Base-by-base conservation (phyloP, 75 land plant genomes). In the Selaginella moellendorffii region DNA sequence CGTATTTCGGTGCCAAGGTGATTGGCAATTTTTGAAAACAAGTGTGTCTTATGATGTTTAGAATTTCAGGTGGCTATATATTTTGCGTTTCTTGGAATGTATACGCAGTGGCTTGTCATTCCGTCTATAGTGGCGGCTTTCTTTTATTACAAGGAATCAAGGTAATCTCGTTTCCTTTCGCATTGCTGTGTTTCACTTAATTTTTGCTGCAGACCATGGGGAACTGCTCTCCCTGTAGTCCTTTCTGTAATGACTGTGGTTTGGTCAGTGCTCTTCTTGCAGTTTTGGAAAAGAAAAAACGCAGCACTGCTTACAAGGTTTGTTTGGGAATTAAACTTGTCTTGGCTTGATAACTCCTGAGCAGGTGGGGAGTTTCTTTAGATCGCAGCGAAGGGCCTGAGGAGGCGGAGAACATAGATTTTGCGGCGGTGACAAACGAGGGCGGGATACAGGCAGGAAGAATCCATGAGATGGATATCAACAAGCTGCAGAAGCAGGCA, bases 201-300 rank as follows among this genome's bases (percentile, higher is more conserved):
- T 58, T 18, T 63, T 20, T 56, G 28, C 24, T 54, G 63, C 75
- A 86, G 90, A 63, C 78, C 82, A n/a, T 71, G 71, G 77, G 80
- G 72, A 63, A 52, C 76, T 31, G 53, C 76, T 25, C 70, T 77
- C 97, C 83, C 14, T n/a, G 85, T 87, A 30, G 26, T 81, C 31
- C 82, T 88, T 54, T 88, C 84, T 51, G 72, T 79, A 54, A 53
- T 81, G 29, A 63, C 74, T 30, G 75, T 81, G 30, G 65, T 78
- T 28, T 91, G 97, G 93, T 86, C 93, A 65, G 82, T 82, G 9
- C 63, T 88, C 22, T 85, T 91, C 62, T 79, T 85, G 28, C 97
- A 91, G 62, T 91, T 91, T 64, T 91, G 97, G 97, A 87, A 82
- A 69, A 79, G 97, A 25, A 80, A 88, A 70, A 91, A 88, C 68